phyloP scores from a whole-genome alignment of 495 filamentous ascomycete species.

The Neurospora intermedia region DNA sequence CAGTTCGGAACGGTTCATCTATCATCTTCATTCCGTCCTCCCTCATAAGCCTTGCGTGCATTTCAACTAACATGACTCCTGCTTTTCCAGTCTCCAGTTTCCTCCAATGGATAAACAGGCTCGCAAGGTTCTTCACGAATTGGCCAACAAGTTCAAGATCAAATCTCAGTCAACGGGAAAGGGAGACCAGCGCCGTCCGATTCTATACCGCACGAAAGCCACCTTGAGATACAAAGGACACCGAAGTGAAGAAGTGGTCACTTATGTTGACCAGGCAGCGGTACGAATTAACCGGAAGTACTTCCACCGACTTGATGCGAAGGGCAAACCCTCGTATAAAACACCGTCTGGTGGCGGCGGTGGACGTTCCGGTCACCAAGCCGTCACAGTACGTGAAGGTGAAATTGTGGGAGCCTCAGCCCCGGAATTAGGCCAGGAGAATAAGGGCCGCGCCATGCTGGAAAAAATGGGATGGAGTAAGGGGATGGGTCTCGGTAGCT shows the following conservation, averaged over 20 bases:
- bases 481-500: slow-evolving; percentile 75
- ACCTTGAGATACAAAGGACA: slow-evolving; percentile 45
- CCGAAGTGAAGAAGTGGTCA: slow-evolving; percentile 22
- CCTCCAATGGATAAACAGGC: slow-evolving; percentile 74
- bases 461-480: slow-evolving; percentile 97
- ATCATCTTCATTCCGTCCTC: not conserved
- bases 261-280: slow-evolving; percentile 29
- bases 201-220: slow-evolving; percentile 60
- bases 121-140: slow-evolving; percentile 65
- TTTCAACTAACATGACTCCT: slow-evolving; percentile 6
- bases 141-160: slow-evolving; percentile 58
- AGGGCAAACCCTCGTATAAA: slow-evolving; percentile 23
- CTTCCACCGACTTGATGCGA: slow-evolving; percentile 37
- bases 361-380: slow-evolving; percentile 16
- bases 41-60: not conserved
- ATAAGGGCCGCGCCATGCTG: slow-evolving; percentile 76
- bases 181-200: slow-evolving; percentile 61
- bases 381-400: slow-evolving; percentile 65
- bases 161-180: slow-evolving; percentile 78
- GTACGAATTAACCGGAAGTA: slow-evolving; percentile 32
- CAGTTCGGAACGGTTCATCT: not conserved
- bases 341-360: slow-evolving; percentile 11
- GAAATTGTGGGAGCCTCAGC: slow-evolving; percentile 79
- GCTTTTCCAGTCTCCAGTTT: slow-evolving; percentile 49
- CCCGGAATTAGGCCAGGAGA: slow-evolving; percentile 72